These are phyloP conservation scores for Pezicula radicicola DNA, from an alignment of 2,329 filamentous ascomycete genomes.

Conservation along the genomic window DNA sequence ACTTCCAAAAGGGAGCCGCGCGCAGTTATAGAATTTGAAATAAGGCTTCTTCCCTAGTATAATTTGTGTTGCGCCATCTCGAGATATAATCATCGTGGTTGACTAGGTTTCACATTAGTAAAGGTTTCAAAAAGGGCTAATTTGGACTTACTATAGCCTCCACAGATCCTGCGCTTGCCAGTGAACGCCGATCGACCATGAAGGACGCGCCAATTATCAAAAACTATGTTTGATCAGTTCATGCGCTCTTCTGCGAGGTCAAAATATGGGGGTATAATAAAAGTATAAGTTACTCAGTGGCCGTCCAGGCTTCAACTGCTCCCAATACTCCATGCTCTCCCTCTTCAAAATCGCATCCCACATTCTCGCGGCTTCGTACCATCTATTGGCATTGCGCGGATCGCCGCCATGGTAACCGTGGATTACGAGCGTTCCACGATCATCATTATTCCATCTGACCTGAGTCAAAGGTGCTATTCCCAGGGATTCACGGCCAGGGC, in stretches of 20 bases:
- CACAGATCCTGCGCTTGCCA: constrained; percentile 83
- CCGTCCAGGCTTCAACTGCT: constrained; percentile 75
- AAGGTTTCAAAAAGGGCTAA: not conserved
- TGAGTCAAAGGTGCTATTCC: constrained; percentile 49
- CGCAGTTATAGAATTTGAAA: constrained; percentile 20
- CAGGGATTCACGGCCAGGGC: constrained; percentile 27
- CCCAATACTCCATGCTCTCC: constrained; percentile 69
- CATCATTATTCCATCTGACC: constrained; percentile 91
- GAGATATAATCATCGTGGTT: constrained; percentile 80
- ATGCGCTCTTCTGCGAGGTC: not conserved
- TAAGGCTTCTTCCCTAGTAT: constrained; percentile 29
- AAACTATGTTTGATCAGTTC: constrained; percentile 51
- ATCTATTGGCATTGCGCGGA: constrained; percentile 35
- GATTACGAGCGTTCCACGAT: constrained; percentile 62
- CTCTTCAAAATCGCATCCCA: constrained; percentile 70
- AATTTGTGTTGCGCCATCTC: constrained; percentile 70
- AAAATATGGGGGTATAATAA: not conserved
- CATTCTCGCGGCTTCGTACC: constrained; percentile 78
- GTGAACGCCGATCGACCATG: constrained; percentile 84
- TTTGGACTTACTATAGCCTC: constrained; percentile 73
- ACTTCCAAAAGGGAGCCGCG: not conserved
- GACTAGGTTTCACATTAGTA: constrained; percentile 43
- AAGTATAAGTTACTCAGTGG: constrained; percentile 60
- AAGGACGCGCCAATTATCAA: constrained; percentile 94
- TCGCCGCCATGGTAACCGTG: constrained; percentile 20